Evolutionary conservation across 2,329 filamentous ascomycete species (phyloP), one percentile per base, ranked within the genome.

Genomic region (Whalleya microplaca): DNA sequence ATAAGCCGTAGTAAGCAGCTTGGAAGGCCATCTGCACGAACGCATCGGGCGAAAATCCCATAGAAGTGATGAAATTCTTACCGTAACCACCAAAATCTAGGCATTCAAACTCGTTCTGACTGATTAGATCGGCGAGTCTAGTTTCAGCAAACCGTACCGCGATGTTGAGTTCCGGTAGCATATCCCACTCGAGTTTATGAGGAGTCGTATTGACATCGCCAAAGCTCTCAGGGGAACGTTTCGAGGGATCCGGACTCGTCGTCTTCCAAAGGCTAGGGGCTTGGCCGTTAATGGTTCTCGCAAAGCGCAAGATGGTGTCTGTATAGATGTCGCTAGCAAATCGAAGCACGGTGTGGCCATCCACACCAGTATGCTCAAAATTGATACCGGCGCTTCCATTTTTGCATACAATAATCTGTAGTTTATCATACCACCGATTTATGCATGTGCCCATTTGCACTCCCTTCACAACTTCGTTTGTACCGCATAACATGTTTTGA

Each of bases 1-100:
- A 99, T 7, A 99, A 82, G 1, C 95, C 95, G 69, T 97, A 99
- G 78, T 99, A 98, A 1, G 95, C 94, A 3, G 94, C 94, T 73
- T 99, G 95, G 78, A 97, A 97, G 0, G 95, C 95, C 94, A 99
- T 98, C 74, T 99, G 95, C 19, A 99, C 91, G 71, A 96, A 99
- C 0, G 95, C 95, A 72, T 98, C 95, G 0, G 95, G 94, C 0
- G 94, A 98, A 75, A 98, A 96, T 7, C 94, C 94, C 88, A 96
- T 96, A 0, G 90, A 92, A 0, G 92, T 98, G 75, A 99, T 97
- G 71, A 97, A 97, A 74, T 95, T 96, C 80, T 97, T 97, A 64
- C 95, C 95, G 66, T 96, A 99, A 21, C 88, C 85, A 47, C 80
- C 78, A 66, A 98, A 98, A 65, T 98, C 94, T 3, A 98, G 81